Base-by-base conservation (phyloP, 2,329 filamentous ascomycete genomes). In the Cercospora beticola region DNA sequence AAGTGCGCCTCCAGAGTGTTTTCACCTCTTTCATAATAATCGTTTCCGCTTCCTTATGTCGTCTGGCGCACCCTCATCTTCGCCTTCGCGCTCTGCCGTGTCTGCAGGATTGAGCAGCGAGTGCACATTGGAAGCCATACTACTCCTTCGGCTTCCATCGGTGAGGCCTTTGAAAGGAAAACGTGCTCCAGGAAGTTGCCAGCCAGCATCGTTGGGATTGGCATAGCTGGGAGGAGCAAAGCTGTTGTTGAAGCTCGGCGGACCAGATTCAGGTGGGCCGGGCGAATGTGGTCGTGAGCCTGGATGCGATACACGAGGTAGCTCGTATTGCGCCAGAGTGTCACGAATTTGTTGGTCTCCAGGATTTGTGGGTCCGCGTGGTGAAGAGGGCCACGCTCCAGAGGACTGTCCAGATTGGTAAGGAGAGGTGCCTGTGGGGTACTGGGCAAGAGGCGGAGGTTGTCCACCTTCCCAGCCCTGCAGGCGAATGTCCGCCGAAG, bases 401-500 rank as follows among this genome's bases (percentile, higher is more conserved):
- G 85, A 86, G 64, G 85, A 85, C 70, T 88, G 84, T 10, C 88
- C 88, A 3, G 90, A 89, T 7, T 86, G 84, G 76, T 89, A 91
- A 10, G 90, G 91, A 5, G 90, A 91, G 28, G 72, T 76, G 33
- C 70, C 74, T 26, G 87, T 84, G 52, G 83, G 82, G 60, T 81
- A 79, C 40, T 78, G 78, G 18, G 81, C 78, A 28, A 36, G 49
- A 58, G 76, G 82, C 71, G 79, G 84, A 7, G 84, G 85, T 70
- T 89, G 90, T 89, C 92, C 94, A 43, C 91, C 92, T 77, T 93
- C 91, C 74, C 83, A 94, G 68, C 83, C 82, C 70, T 83, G 82
- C 5, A 82, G 90, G 64, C 95, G 90, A 74, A 99, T 98, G 78
- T 99, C 95, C 68, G 95, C 95, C 46, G 94, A 94, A 1, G 95